These are phyloP conservation scores for Endocarpon pusillum DNA, from an alignment of 495 filamentous ascomycete genomes.

Conservation along the genomic window DNA sequence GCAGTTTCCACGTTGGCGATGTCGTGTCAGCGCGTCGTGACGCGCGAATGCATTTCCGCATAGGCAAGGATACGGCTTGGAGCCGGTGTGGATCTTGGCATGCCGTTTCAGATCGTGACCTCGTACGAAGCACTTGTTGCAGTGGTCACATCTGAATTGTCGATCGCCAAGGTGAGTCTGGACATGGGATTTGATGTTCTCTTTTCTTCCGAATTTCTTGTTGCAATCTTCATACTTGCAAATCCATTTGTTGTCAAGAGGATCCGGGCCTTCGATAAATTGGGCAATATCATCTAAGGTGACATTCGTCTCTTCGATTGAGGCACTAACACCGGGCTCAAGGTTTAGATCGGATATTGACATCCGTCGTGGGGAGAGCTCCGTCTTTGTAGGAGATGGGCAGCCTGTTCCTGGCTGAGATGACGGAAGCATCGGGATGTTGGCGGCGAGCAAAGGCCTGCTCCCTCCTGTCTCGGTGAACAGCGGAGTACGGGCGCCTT, in stretches of 20 bases:
- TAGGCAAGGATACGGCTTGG: conserved; percentile 80
- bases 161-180: conserved; percentile 94
- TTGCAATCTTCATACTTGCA: conserved; percentile 68
- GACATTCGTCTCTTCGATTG: conserved; percentile 57
- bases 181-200: conserved; percentile 95
- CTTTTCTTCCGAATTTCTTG: conserved; percentile 78
- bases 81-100: conserved; percentile 84
- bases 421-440: not conserved
- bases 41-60: conserved; percentile 85
- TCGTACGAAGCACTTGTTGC: conserved; percentile 85
- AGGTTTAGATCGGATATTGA: conserved; percentile 29
- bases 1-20: conserved; percentile 89
- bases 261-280: conserved; percentile 68
- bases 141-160: conserved; percentile 77
- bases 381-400: conserved; percentile 18
- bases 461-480: no score
- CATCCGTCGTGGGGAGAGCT: conserved; percentile 20
- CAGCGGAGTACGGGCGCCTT: no score
- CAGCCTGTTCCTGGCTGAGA: not conserved
- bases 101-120: conserved; percentile 95
- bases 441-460: no score
- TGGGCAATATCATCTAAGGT: conserved; percentile 70
- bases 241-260: conserved; percentile 58
- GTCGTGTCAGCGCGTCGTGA: conserved; percentile 85
- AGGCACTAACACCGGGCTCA: conserved; percentile 30